Evolutionary conservation across 352 stramenopile species (phyloP), one percentile per base, ranked within the genome.

Genomic region (Phytophthora colocasiae): DNA sequence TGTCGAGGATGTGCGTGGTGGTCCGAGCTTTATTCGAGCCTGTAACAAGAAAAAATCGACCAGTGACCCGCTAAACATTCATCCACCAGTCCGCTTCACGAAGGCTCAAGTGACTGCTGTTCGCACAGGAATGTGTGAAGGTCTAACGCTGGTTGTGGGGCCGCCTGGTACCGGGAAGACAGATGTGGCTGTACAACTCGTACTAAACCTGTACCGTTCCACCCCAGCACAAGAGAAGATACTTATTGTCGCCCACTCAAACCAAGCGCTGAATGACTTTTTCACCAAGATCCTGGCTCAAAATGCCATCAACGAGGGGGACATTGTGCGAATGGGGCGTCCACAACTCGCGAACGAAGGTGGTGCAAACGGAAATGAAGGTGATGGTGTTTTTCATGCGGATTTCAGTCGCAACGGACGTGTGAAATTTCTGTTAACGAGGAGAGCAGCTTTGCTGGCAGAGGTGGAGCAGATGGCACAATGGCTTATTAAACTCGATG

Each of bases 131-230:
- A 79, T 98, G 60, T 92, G 89, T 38, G 86, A 95, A 51, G 97
- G 97, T 3, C 75, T 99, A 22, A 99, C 97, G 5, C 58, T 99
- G 10, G 80, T 99, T 12, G 89, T 98, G 9, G 96, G 96, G 6
- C 92, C 97, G 43, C 91, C 97, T 17, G 96, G 96, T 39, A 98
- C 91, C 2, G 90, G 83, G n/a, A 99, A 99, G 65, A 98, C 96
- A 2, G 95, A 98, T 62, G 85, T 98, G 27, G 96, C 93, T 14
- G 96, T 98, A 19, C 94, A 98, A 70, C 89, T 98, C 22, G 88
- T 98, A n/a, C 59, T 89, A 19, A 98, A 97, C 64, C 50, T 99
- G 8, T 98, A 97, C 61, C 92, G 94, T 55, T 75, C 66, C 17
- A 95, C 84, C 38, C 53, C 73, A 24, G 73, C 85, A 47, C 83